These are phyloP conservation scores for Austroboletus olivaceoglutinosus DNA, from an alignment of 1,284 basidiomycete species.

Conservation along the genomic window DNA sequence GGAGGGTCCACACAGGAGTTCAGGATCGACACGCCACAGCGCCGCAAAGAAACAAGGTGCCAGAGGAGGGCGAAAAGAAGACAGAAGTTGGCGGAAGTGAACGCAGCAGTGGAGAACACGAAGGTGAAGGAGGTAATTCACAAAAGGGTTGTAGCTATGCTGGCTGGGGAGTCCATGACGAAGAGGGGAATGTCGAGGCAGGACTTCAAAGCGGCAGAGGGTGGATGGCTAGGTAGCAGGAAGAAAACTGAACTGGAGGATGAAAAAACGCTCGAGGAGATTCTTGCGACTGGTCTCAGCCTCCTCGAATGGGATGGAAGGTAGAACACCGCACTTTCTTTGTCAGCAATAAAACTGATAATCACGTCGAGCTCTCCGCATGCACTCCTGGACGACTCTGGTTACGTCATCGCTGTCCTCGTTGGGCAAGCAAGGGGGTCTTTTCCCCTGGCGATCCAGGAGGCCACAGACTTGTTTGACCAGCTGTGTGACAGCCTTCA, in stretches of 20 bases:
- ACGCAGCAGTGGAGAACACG: not conserved
- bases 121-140: not conserved
- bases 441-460: too few species aligned
- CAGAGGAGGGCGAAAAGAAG: not conserved
- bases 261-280: not conserved
- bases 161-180: not conserved
- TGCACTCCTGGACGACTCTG: not conserved
- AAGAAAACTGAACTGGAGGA: rapidly evolving
- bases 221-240: not conserved
- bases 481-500: too few species aligned
- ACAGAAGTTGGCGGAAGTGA: not conserved
- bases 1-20: too few species aligned
- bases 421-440: not conserved
- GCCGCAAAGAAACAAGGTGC: not conserved
- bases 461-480: too few species aligned
- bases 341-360: too few species aligned
- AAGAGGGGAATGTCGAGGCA: not conserved
- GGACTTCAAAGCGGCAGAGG: not conserved
- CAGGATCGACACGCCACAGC: too few species aligned
- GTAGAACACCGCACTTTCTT: too few species aligned
- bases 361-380: not conserved
- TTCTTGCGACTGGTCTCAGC: too few species aligned
- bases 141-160: too few species aligned
- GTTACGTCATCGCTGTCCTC: not conserved
- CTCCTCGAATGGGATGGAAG: not conserved